Conservation (phyloP, 2,329 filamentous ascomycete genomes). For the Penicillium fuscoglaucum region DNA sequence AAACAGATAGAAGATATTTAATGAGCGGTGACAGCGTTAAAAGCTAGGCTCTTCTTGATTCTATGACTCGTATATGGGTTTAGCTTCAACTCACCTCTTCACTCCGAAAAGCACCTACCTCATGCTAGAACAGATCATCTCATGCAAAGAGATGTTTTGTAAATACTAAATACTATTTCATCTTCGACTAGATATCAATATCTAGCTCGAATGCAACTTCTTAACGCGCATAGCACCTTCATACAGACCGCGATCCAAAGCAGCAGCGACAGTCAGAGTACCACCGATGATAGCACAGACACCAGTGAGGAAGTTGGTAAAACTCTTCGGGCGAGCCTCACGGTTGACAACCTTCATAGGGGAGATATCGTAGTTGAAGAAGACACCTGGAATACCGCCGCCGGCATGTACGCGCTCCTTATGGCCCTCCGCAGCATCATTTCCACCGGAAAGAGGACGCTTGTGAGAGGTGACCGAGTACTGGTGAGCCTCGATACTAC, state of each 20-base stretch:
- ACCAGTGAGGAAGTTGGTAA: slow-evolving; percentile 88
- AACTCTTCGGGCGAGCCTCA: slow-evolving; percentile 83
- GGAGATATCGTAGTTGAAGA: slow-evolving; percentile 99
- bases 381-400: slow-evolving; percentile 93
- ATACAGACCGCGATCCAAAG: slow-evolving; percentile 85
- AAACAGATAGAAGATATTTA: no score
- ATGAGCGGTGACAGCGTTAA: no score
- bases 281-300: slow-evolving; percentile 93
- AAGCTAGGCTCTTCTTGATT: no score
- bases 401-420: slow-evolving; percentile 85
- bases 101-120: neutral
- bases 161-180: neutral
- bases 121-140: neutral
- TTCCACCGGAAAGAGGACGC: slow-evolving; percentile 78
- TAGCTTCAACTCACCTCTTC: neutral
- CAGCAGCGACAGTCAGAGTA: slow-evolving; percentile 91
- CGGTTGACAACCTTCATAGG: slow-evolving; percentile 99
- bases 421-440: slow-evolving; percentile 83
- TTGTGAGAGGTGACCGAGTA: slow-evolving; percentile 98
- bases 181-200: neutral
- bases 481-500: slow-evolving; percentile 95
- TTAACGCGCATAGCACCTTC: slow-evolving; percentile 81
- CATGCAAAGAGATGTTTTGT: neutral
- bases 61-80: no score
- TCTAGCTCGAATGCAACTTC: slow-evolving; percentile 71